phyloP scores from a whole-genome alignment of 2,329 filamentous ascomycete genomes.

The Rhynchosporium agropyri region DNA sequence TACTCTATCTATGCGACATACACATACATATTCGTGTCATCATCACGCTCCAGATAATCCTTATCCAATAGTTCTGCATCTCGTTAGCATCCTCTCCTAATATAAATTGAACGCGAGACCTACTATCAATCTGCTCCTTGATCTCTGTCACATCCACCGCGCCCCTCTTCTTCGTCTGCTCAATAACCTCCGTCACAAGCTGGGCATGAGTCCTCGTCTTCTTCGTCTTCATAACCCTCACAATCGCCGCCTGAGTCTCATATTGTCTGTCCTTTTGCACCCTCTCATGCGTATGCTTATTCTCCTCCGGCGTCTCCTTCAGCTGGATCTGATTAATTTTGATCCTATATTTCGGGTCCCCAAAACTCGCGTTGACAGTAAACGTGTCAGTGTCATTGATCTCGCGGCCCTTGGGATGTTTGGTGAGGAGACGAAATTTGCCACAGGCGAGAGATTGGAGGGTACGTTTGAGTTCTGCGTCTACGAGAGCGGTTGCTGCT shows the following conservation, averaged over 20 bases:
- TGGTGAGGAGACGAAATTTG: conserved; percentile 79
- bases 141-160: conserved; percentile 85
- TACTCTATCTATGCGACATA: conserved; percentile 62
- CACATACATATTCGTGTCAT: conserved; percentile 58
- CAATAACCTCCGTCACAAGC: conserved; percentile 89
- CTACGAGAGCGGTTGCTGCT: conserved; percentile 72
- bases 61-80: conserved; percentile 75
- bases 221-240: conserved; percentile 93
- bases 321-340: conserved; percentile 99
- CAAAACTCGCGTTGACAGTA: conserved; percentile 75
- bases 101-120: conserved; percentile 43
- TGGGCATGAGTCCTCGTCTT: conserved; percentile 87
- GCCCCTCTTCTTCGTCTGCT: conserved; percentile 82
- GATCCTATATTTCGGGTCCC: conserved; percentile 81
- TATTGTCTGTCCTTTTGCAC: conserved; percentile 89
- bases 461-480: conserved; percentile 81
- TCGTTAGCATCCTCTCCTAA: conserved; percentile 38
- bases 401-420: conserved; percentile 83
- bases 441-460: conserved; percentile 94
- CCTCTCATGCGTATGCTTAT: conserved; percentile 88
- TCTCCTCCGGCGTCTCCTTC: conserved; percentile 93
- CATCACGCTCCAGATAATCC: conserved; percentile 84
- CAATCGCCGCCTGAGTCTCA: conserved; percentile 95
- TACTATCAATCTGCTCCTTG: conserved; percentile 95
- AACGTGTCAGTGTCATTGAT: conserved; percentile 81